These are phyloP conservation scores for Naematelia encephala DNA, from an alignment of 768 basidiomycete genomes.

Conservation along the genomic window DNA sequence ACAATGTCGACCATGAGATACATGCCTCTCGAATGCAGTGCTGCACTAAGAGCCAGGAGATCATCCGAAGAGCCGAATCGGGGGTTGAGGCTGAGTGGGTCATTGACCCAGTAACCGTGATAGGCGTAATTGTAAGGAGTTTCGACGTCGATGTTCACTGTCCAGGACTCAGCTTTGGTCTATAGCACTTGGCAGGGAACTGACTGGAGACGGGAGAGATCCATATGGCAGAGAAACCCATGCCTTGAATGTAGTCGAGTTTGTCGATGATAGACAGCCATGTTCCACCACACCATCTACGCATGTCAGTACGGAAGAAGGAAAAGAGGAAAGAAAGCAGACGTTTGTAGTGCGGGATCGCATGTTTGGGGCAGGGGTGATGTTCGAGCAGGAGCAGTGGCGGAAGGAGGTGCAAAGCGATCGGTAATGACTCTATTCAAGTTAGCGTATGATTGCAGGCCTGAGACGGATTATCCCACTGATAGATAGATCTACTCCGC, in stretches of 20 bases:
- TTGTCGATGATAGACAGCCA: constrained; percentile 70
- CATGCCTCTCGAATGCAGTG: constrained; percentile 74
- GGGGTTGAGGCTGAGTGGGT: constrained; percentile 65
- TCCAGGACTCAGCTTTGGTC: constrained; percentile 44
- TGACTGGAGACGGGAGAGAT: constrained; percentile 37
- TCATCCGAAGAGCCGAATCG: constrained; percentile 73
- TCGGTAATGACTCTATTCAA: constrained; percentile 60
- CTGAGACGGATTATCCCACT: constrained; percentile 54
- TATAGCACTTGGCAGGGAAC: constrained; percentile 54
- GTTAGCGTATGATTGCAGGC: background rate
- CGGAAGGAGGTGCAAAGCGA: constrained; percentile 66
- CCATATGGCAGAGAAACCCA: constrained; percentile 62
- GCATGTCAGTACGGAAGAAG: background rate
- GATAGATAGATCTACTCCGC: constrained; percentile 76
- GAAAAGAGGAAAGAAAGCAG: constrained; percentile 1
- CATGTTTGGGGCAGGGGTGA: constrained; percentile 53
- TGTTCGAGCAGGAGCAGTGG: constrained; percentile 52
- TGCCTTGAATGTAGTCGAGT: constrained; percentile 76
- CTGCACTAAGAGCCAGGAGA: constrained; percentile 64
- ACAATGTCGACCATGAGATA: constrained; percentile 80
- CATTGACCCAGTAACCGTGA: constrained; percentile 59
- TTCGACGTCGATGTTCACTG: constrained; percentile 65
- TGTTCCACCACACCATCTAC: constrained; percentile 70
- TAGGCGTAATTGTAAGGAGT: constrained; percentile 77
- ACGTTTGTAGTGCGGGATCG: constrained; percentile 60